These are phyloP conservation scores for Vitis hybrid DNA, from an alignment of 177 flowering plant species.

Conservation along the genomic window DNA sequence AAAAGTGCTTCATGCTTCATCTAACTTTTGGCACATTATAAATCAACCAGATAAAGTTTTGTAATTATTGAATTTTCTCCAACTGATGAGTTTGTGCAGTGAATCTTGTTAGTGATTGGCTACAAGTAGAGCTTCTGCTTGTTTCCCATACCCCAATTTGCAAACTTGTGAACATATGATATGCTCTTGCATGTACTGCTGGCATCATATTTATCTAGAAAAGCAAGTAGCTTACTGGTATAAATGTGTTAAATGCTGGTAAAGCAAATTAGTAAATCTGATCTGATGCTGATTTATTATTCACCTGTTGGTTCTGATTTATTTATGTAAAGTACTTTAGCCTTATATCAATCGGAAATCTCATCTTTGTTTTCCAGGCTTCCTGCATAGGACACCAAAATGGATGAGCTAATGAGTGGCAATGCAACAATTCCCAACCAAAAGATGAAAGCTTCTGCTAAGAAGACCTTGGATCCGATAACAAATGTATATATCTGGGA, in stretches of 20 bases:
- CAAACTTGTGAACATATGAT: too few species aligned
- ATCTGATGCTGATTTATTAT: not conserved
- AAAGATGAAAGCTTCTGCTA: constrained; percentile 15
- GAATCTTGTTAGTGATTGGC: too few species aligned
- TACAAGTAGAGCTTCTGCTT: too few species aligned
- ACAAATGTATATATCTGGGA: constrained; percentile 84
- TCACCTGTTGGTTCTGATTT: not conserved
- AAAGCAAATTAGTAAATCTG: not conserved
- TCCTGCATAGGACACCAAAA: constrained; percentile 6
- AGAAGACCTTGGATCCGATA: constrained; percentile 30
- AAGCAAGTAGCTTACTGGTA: not conserved
- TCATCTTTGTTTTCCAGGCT: constrained; percentile 16
- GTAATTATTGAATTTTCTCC: too few species aligned
- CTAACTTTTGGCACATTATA: too few species aligned
- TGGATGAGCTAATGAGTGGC: constrained; percentile 21
- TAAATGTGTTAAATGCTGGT: not conserved
- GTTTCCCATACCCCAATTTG: too few species aligned
- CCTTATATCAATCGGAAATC: not conserved
- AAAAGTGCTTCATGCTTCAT: too few species aligned
- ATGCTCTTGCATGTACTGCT: not conserved
- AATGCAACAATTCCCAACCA: constrained; percentile 10
- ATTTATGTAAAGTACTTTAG: not conserved
- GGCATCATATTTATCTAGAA: not conserved
- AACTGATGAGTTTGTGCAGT: too few species aligned
- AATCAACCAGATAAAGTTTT: too few species aligned